Conservation (phyloP, 768 basidiomycete species). For the Tubosaeta sp. region DNA sequence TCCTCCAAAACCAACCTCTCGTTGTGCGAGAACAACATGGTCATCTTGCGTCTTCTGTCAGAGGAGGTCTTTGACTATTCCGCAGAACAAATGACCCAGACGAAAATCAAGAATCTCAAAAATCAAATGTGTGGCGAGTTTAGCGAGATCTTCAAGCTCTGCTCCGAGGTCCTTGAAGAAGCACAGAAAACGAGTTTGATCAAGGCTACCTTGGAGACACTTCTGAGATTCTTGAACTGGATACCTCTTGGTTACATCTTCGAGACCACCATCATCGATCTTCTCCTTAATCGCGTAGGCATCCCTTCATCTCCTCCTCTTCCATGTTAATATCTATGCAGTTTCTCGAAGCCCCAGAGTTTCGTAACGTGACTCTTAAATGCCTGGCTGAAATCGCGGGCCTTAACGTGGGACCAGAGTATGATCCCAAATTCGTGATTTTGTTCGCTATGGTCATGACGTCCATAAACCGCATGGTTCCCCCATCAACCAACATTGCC, state of each 20-base stretch:
- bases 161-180: slow-evolving; percentile 93
- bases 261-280: slow-evolving; percentile 95
- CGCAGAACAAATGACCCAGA: slow-evolving; percentile 97
- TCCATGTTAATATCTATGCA: slow-evolving; percentile 30
- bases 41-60: slow-evolving; percentile 93
- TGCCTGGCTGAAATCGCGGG: slow-evolving; percentile 96
- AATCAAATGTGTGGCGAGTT: slow-evolving; percentile 98
- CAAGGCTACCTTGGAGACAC: slow-evolving; percentile 90
- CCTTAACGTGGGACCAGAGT: slow-evolving; percentile 92
- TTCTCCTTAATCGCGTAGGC: slow-evolving; percentile 84
- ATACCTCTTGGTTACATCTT: slow-evolving; percentile 99
- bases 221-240: slow-evolving; percentile 97
- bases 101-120: slow-evolving; percentile 95
- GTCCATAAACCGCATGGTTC: slow-evolving; percentile 93
- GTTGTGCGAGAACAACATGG: slow-evolving; percentile 99
- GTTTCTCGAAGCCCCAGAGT: slow-evolving; percentile 97
- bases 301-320: slow-evolving; percentile 6
- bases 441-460: slow-evolving; percentile 99
- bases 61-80: slow-evolving; percentile 99
- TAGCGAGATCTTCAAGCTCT: slow-evolving; percentile 96
- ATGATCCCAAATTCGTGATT: slow-evolving; percentile 96
- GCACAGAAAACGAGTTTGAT: slow-evolving; percentile 95
- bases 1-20: slow-evolving; percentile 95
- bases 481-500: slow-evolving; percentile 91
- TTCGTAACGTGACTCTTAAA: slow-evolving; percentile 94